A percentile compares a stretch with the other conserved stretches of the same genome.
Evolutionary conservation across 495 filamentous ascomycete genomes (phyloP).

Genomic region (Hapsidospora chrysogenum): DNA sequence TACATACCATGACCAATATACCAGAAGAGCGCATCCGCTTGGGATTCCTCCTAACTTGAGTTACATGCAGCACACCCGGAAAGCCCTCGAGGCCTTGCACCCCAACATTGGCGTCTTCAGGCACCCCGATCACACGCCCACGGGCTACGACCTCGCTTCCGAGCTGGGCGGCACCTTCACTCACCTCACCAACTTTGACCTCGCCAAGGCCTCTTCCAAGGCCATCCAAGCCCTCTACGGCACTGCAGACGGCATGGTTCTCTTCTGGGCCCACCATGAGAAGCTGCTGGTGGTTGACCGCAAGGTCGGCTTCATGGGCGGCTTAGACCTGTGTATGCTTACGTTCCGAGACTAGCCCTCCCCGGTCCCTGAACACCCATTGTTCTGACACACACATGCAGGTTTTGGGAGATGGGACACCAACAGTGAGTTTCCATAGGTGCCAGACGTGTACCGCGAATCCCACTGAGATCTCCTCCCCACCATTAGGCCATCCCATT

Average conservation of each 20-base stretch:
- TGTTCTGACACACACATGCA: too few species aligned
- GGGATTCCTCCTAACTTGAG: neutral
- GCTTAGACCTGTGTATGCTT: slow-evolving; percentile 41
- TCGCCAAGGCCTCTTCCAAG: slow-evolving; percentile 46
- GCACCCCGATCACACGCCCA: slow-evolving; percentile 78
- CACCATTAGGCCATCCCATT: slow-evolving; percentile 50
- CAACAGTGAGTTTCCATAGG: slow-evolving; percentile 22
- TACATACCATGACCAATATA: slow-evolving; percentile 3
- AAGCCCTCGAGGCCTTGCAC: slow-evolving; percentile 60
- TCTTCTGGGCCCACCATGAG: slow-evolving; percentile 96
- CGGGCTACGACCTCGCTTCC: slow-evolving; percentile 36
- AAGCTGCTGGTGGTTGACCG: slow-evolving; percentile 80
- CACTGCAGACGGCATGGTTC: slow-evolving; percentile 53
- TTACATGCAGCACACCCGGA: slow-evolving; percentile 53
- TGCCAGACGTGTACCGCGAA: too few species aligned
- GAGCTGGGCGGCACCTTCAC: slow-evolving; percentile 17
- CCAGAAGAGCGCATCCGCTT: neutral
- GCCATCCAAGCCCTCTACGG: slow-evolving; percentile 66
- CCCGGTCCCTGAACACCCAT: slow-evolving; percentile 2
- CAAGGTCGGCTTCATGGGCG: slow-evolving; percentile 78
- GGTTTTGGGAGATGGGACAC: slow-evolving; percentile 48
- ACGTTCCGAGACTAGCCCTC: neutral
- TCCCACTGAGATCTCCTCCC: too few species aligned
- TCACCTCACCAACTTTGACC: slow-evolving; percentile 27
- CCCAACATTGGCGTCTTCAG: slow-evolving; percentile 83